Percentiles rank a stretch among this genome's conserved stretches.
These are phyloP conservation scores for Nosema muscidifuracis DNA, from an alignment of 371 early-diverging fungal genomes.

Conservation along the genomic window DNA sequence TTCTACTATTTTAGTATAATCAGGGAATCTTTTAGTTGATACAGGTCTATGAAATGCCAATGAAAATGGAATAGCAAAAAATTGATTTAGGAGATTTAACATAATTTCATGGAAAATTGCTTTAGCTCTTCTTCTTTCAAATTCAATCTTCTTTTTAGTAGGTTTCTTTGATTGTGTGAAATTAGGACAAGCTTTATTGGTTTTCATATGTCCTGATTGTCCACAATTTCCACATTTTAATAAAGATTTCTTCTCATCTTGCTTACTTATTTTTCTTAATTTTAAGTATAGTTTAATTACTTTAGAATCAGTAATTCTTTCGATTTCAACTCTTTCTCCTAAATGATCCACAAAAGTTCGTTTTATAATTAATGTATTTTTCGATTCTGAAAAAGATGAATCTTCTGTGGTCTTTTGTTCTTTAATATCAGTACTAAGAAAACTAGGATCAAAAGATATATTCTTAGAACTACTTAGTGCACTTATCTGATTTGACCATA, in stretches of 20 bases:
- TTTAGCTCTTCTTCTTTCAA: slow-evolving; percentile 51
- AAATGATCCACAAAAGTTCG: slow-evolving; percentile 49
- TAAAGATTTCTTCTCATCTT: slow-evolving; percentile 56
- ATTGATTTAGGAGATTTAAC: slow-evolving; percentile 41
- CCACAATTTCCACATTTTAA: slow-evolving; percentile 64
- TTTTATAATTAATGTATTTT: slow-evolving; percentile 52
- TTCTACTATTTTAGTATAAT: slow-evolving; percentile 55
- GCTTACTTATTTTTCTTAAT: slow-evolving; percentile 52
- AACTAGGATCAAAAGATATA: slow-evolving; percentile 9
- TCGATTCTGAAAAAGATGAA: neutral
- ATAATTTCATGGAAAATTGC: slow-evolving; percentile 47
- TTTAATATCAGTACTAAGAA: neutral
- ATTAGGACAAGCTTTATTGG: slow-evolving; percentile 63
- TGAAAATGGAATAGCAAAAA: slow-evolving; percentile 56
- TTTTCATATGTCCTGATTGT: slow-evolving; percentile 63
- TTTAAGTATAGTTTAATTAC: slow-evolving; percentile 63
- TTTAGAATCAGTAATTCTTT: slow-evolving; percentile 52
- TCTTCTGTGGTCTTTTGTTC: slow-evolving; percentile 7
- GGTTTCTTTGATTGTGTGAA: slow-evolving; percentile 41
- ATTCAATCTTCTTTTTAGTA: slow-evolving; percentile 49
- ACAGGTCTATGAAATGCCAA: slow-evolving; percentile 64
- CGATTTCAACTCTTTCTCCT: slow-evolving; percentile 39
- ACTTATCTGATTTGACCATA: slow-evolving; percentile 79
- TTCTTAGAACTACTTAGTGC: slow-evolving; percentile 62
- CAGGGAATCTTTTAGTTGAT: slow-evolving; percentile 62